These are phyloP conservation scores for Macrotyloma uniflorum DNA, from an alignment of 306 rosid species.

Conservation along the genomic window DNA sequence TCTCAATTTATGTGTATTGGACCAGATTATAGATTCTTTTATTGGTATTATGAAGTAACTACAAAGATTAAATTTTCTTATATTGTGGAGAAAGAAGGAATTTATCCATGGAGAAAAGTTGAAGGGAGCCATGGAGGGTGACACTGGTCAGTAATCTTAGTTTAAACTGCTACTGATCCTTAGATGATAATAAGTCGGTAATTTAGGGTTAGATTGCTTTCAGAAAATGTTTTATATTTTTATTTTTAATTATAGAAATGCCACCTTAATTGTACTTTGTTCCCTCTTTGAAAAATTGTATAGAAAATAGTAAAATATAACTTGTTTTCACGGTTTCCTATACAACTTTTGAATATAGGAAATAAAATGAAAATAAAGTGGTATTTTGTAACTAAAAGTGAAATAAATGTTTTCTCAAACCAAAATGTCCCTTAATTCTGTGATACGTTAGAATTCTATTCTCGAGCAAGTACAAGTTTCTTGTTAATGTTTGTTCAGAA, in stretches of 20 bases:
- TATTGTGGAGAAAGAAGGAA: background rate
- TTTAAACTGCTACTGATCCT: background rate
- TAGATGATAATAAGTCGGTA: background rate
- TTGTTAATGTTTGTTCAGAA: background rate
- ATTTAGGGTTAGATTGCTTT: background rate
- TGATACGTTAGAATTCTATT: background rate
- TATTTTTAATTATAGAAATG: background rate
- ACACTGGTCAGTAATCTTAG: background rate
- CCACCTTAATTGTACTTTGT: background rate
- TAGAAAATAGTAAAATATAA: background rate
- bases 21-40: background rate
- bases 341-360: background rate
- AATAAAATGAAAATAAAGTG: background rate
- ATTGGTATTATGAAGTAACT: background rate
- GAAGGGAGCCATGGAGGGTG: background rate
- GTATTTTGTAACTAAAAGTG: background rate
- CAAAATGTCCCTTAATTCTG: background rate
- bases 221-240: background rate
- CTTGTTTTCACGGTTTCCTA: background rate
- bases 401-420: background rate
- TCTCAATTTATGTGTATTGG: slow-evolving; percentile 3
- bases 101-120: background rate
- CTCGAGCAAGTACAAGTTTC: background rate
- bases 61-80: background rate
- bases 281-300: background rate